Conservation (phyloP, 1,284 basidiomycete species). For the Microbotryum lychnidis-dioicae region DNA sequence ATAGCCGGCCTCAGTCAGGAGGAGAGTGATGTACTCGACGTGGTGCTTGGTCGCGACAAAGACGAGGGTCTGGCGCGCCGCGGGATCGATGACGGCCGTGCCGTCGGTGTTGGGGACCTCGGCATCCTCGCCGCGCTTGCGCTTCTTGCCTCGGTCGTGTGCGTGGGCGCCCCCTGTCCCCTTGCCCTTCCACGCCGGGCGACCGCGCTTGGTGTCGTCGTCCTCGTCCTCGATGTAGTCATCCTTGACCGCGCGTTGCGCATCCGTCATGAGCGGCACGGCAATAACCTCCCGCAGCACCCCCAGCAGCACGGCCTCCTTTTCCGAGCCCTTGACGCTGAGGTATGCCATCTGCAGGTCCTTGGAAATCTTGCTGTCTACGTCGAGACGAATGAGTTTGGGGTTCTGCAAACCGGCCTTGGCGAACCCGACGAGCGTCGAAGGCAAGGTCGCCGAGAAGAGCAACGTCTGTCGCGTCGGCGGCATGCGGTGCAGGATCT, state of each 20-base stretch:
- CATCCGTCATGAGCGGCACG: conserved; percentile 26
- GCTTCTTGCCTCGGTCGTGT: conserved; percentile 22
- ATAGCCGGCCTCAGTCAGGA: conserved; percentile 79
- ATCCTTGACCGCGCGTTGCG: conserved; percentile 38
- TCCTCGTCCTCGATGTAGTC: conserved; percentile 33
- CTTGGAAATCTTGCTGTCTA: conserved; percentile 88
- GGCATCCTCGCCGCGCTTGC: conserved; percentile 38
- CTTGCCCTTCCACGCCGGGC: conserved; percentile 7
- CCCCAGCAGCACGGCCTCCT: conserved; percentile 81
- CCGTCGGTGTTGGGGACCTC: conserved; percentile 44
- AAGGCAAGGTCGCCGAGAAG: conserved; percentile 93
- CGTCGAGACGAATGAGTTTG: conserved; percentile 86
- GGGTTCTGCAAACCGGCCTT: conserved; percentile 92
- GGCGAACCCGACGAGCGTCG: conserved; percentile 92
- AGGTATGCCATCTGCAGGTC: conserved; percentile 94
- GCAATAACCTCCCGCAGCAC: conserved; percentile 80
- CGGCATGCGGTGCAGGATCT: conserved; percentile 83
- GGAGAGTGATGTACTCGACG: conserved; percentile 81
- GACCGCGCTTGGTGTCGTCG: conserved; percentile 35
- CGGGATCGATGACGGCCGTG: conserved; percentile 37
- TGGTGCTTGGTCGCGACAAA: conserved; percentile 99
- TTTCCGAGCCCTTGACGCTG: conserved; percentile 83
- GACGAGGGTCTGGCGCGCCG: conserved; percentile 84
- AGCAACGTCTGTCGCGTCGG: conserved; percentile 79
- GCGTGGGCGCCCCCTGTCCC: conserved; percentile 5